A percentile compares a stretch with the other conserved stretches of the same genome.
Evolutionary conservation across 345 rosid genomes (phyloP).

Genomic region (Ricinus communis): DNA sequence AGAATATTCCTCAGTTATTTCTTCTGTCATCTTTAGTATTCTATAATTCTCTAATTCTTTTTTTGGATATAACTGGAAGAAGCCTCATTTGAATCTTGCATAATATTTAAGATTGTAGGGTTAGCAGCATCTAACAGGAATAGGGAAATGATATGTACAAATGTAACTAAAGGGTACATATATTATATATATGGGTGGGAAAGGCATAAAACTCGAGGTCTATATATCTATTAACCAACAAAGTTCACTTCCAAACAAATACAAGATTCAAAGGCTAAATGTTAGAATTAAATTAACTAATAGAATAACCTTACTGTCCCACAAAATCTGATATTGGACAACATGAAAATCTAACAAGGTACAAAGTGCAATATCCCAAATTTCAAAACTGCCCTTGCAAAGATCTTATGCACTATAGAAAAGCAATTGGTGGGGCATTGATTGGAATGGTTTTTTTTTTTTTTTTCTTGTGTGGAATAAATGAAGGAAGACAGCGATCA

Average conservation of each 20-base stretch:
- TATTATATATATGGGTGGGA: too few species aligned
- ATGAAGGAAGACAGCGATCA: neutral
- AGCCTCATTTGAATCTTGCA: too few species aligned
- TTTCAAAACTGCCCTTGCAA: conserved; percentile 40
- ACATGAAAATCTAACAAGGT: conserved; percentile 35
- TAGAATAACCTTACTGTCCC: conserved; percentile 37
- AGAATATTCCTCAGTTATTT: too few species aligned
- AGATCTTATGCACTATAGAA: conserved; percentile 26
- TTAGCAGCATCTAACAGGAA: too few species aligned
- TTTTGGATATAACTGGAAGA: too few species aligned
- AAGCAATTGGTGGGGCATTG: conserved; percentile 7
- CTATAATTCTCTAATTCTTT: too few species aligned
- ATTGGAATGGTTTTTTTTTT: neutral
- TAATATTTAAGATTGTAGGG: too few species aligned
- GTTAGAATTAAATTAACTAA: neutral
- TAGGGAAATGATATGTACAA: too few species aligned
- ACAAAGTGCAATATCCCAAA: conserved; percentile 25
- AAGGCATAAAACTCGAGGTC: neutral
- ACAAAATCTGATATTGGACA: conserved; percentile 38
- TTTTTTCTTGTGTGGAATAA: neutral
- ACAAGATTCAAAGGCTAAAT: neutral
- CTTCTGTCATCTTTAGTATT: too few species aligned
- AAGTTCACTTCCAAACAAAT: conserved; percentile 3
- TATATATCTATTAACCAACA: neutral
- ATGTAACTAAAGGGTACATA: too few species aligned